Conservation (phyloP, 2,329 filamentous ascomycete genomes). For the Alternaria novae-zelandiae region DNA sequence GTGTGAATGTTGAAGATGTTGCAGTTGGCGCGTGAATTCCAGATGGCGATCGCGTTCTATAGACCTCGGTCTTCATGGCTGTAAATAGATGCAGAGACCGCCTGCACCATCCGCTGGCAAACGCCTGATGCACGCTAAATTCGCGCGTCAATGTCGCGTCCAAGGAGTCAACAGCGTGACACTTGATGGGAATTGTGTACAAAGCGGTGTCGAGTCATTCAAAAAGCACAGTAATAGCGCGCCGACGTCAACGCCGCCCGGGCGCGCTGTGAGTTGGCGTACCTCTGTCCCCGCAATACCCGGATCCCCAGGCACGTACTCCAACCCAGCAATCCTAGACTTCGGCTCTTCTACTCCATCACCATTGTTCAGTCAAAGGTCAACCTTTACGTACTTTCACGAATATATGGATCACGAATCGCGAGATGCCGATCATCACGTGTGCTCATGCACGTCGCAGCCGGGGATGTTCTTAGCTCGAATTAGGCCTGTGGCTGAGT, state of each 20-base stretch:
- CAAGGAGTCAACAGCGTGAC: not conserved
- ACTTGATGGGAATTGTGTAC: not conserved
- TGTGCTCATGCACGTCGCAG: slow-evolving; percentile 36
- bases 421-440: slow-evolving; percentile 22
- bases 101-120: slow-evolving; percentile 17
- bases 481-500: slow-evolving; percentile 20
- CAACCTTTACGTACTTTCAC: not conserved
- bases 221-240: slow-evolving; percentile 5
- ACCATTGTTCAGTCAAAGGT: not conserved
- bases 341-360: not conserved
- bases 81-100: slow-evolving; percentile 18
- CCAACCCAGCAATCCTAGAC: not conserved
- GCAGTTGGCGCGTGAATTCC: not conserved
- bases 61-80: slow-evolving; percentile 28
- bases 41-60: slow-evolving; percentile 16
- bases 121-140: slow-evolving; percentile 7
- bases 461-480: slow-evolving; percentile 22
- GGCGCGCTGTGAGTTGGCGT: slow-evolving; percentile 13
- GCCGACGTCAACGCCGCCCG: slow-evolving; percentile 7
- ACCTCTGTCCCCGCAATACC: slow-evolving; percentile 15
- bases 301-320: slow-evolving; percentile 1
- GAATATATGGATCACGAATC: not conserved
- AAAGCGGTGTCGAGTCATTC: not conserved
- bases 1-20: slow-evolving; percentile 24
- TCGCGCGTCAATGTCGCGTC: slow-evolving; percentile 21